Evolutionary conservation across 371 early-diverging fungal genomes (phyloP).

Genomic region (Gilbertella persicaria): DNA sequence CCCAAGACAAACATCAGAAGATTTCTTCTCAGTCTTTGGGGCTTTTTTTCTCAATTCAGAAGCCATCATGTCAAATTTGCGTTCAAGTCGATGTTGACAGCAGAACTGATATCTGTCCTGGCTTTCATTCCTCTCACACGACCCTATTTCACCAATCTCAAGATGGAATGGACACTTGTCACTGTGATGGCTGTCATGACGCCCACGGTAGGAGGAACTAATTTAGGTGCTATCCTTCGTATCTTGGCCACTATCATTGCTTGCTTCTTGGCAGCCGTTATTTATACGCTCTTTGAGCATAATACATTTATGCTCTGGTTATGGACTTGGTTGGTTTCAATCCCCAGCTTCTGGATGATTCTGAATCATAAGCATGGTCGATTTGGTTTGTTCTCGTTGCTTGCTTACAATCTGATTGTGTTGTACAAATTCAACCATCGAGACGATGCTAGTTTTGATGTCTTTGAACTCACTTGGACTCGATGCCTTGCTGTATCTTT

Average conservation of each 20-base stretch:
- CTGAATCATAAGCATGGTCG: conserved; percentile 68
- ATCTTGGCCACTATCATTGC: conserved; percentile 74
- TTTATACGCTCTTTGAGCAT: conserved; percentile 59
- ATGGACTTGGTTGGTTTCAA: conserved; percentile 64
- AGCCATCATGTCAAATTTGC: conserved; percentile 72
- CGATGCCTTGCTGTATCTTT: conserved; percentile 68
- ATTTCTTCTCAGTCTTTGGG: conserved; percentile 62
- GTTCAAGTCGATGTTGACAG: conserved; percentile 65
- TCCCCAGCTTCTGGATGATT: conserved; percentile 72
- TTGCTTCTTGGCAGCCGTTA: conserved; percentile 56
- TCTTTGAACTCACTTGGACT: conserved; percentile 60
- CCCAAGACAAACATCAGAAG: conserved; percentile 57
- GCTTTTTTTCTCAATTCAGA: conserved; percentile 60
- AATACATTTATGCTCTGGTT: conserved; percentile 52
- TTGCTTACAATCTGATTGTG: conserved; percentile 78
- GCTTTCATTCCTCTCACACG: conserved; percentile 69
- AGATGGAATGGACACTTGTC: conserved; percentile 80
- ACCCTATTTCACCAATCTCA: conserved; percentile 59
- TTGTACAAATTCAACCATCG: conserved; percentile 70
- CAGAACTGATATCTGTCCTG: conserved; percentile 61
- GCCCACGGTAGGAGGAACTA: conserved; percentile 83
- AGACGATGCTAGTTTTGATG: conserved; percentile 59
- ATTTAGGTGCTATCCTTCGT: conserved; percentile 69
- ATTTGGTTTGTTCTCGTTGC: conserved; percentile 73
- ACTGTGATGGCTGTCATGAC: conserved; percentile 82